These are phyloP conservation scores for Gaeumannomyces sp. DNA, from an alignment of 2,329 filamentous ascomycete genomes.

Conservation along the genomic window DNA sequence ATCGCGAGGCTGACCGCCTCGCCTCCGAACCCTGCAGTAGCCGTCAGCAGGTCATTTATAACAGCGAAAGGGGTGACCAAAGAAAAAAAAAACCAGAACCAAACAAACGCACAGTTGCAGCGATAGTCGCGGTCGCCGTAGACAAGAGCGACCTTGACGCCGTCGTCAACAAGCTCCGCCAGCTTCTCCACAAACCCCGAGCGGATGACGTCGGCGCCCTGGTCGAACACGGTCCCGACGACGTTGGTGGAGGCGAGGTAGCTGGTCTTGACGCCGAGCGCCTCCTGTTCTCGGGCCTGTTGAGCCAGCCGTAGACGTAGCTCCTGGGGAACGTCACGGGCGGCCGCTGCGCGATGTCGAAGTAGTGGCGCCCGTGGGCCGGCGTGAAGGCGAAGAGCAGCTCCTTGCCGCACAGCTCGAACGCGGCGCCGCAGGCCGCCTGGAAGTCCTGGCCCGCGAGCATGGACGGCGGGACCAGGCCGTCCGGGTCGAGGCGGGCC, in stretches of 20 bases:
- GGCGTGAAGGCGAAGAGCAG: slow-evolving; percentile 30
- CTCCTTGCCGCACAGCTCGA: not conserved
- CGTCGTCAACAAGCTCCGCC: slow-evolving; percentile 52
- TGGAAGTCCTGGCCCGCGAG: not conserved
- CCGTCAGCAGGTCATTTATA: not conserved
- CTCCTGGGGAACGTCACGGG: slow-evolving; percentile 56
- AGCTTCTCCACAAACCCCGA: slow-evolving; percentile 39
- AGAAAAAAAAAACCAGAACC: not conserved
- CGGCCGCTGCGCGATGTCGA: slow-evolving; percentile 52
- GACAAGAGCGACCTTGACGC: slow-evolving; percentile 64
- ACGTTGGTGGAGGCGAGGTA: slow-evolving; percentile 34
- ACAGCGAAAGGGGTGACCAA: slow-evolving; percentile 7
- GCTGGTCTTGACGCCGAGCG: slow-evolving; percentile 54
- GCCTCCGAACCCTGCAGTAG: slow-evolving; percentile 52
- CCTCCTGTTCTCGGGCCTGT: slow-evolving; percentile 43
- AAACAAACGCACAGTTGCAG: slow-evolving; percentile 45
- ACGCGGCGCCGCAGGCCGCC: not conserved
- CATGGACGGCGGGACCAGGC: slow-evolving; percentile 1
- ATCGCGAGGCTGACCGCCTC: slow-evolving; percentile 64
- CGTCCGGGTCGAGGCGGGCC: not conserved
- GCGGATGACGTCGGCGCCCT: slow-evolving; percentile 49
- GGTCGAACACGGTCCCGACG: slow-evolving; percentile 36
- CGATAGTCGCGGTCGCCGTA: slow-evolving; percentile 62
- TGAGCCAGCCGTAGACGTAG: slow-evolving; percentile 57
- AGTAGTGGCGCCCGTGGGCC: slow-evolving; percentile 46